Evolutionary conservation across 2,329 filamentous ascomycete species (phyloP), one percentile per base, ranked within the genome.

Genomic region (Aspergillus sp.): DNA sequence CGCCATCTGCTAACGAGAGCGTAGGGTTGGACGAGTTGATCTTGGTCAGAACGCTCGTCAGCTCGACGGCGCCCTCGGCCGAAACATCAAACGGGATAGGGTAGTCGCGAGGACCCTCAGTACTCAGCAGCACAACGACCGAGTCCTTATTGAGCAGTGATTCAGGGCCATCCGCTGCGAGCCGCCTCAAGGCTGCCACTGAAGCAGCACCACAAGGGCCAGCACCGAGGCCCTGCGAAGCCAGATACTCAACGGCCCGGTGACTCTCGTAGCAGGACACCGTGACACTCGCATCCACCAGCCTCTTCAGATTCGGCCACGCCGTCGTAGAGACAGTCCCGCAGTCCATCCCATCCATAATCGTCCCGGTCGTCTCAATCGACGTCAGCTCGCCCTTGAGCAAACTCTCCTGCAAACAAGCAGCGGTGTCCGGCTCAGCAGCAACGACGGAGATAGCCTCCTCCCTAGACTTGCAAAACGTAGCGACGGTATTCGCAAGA

Each of bases 341-440:
- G 60, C 89, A 92, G 62, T 89, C 86, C 76, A 92, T 83, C 0
- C 89, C 89, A 40, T 82, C 81, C 88, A 92, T 91, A 64, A 90
- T 90, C 0, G 87, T 91, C 3, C 82, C 74, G 0, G 75, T 77
- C 0, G 87, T 90, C 7, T 70, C 57, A 1, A 89, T 79, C 0
- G 81, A 70, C 0, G 76, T 78, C 3, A 80, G 72, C 37, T 79
- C 64, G 0, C 82, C 84, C 0, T 70, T 72, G 17, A 77, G 68
- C 4, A 86, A 68, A 55, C 80, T 84, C 13, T 75, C 67, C 40
- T 76, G 70, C 34, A 86, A 66, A 67, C 82, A 83, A 1, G 83
- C 77, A 30, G 83, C 89, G 0, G 83, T 84, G 17, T 87, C 84
- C 0, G 89, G 86, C 69, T 93, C 90, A 0, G 91, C 89, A 0